A percentile compares a stretch with the other conserved stretches of the same genome.
Conservation (phyloP, 306 rosid genomes). For the Trifolium repens region DNA sequence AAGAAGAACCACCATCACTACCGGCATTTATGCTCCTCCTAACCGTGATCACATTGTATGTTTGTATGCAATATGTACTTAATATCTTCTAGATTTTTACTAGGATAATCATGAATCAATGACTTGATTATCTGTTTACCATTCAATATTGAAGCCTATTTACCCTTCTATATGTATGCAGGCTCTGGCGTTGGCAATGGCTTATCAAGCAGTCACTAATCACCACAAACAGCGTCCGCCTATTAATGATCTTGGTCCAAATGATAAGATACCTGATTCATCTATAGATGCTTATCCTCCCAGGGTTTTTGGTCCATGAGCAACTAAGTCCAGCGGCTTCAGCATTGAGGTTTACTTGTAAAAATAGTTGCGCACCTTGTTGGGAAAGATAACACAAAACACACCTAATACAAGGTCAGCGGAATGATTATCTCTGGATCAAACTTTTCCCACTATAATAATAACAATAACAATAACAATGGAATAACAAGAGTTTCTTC, state of each 20-base stretch:
- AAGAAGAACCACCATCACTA: slow-evolving; percentile 59
- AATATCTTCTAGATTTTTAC: slow-evolving; percentile 10
- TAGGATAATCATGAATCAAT: not conserved
- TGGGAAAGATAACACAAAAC: too few relatives aligned
- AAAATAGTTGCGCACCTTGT: not conserved
- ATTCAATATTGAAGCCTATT: not conserved
- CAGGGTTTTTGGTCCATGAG: slow-evolving; percentile 40
- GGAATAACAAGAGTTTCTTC: too few relatives aligned
- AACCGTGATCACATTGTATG: slow-evolving; percentile 58
- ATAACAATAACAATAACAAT: too few relatives aligned
- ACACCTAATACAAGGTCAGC: too few relatives aligned
- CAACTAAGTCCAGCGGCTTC: not conserved
- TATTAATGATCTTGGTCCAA: slow-evolving; percentile 62
- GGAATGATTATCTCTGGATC: too few relatives aligned
- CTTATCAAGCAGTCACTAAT: slow-evolving; percentile 69
- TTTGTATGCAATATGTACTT: slow-evolving; percentile 5
- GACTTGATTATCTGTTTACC: slow-evolving; percentile 11
- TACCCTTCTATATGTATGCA: slow-evolving; percentile 15
- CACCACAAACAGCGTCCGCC: slow-evolving; percentile 74
- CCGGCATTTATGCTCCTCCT: slow-evolving; percentile 70
- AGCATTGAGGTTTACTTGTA: slow-evolving; percentile 1
- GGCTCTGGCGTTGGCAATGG: slow-evolving; percentile 78
- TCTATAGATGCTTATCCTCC: slow-evolving; percentile 43
- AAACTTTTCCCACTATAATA: too few relatives aligned
- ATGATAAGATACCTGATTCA: slow-evolving; percentile 48